Conservation (phyloP, 148 eudicot species). For the Rhododendron kiyosumense region DNA sequence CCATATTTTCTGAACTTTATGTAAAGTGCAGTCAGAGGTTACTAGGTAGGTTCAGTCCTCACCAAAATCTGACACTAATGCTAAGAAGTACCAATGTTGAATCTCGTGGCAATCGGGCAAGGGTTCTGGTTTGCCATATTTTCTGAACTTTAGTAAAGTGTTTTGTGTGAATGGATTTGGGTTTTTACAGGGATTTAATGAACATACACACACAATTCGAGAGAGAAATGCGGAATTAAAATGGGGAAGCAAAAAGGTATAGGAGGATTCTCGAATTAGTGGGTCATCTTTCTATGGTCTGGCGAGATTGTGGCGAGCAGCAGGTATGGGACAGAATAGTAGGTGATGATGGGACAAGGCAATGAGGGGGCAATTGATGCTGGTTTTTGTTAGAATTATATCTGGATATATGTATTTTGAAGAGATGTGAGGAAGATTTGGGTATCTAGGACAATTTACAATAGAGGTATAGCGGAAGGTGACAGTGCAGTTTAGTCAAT, state of each 20-base stretch:
- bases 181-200: background rate
- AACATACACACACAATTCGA: background rate
- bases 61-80: background rate
- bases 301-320: background rate
- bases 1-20: background rate
- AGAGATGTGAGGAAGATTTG: background rate
- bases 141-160: background rate
- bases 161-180: background rate
- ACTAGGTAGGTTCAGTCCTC: no score
- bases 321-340: background rate
- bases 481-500: background rate
- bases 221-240: background rate
- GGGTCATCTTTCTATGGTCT: background rate
- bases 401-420: background rate
- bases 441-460: background rate
- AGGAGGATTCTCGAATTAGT: background rate
- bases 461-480: no score
- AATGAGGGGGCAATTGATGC: background rate
- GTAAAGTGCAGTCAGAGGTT: background rate
- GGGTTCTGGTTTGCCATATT: background rate
- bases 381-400: background rate
- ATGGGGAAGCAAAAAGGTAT: background rate
- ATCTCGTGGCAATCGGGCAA: background rate
- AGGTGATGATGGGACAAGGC: background rate
- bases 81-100: background rate